Conservation (phyloP, 495 filamentous ascomycete species). For the Tuber calosporum region DNA sequence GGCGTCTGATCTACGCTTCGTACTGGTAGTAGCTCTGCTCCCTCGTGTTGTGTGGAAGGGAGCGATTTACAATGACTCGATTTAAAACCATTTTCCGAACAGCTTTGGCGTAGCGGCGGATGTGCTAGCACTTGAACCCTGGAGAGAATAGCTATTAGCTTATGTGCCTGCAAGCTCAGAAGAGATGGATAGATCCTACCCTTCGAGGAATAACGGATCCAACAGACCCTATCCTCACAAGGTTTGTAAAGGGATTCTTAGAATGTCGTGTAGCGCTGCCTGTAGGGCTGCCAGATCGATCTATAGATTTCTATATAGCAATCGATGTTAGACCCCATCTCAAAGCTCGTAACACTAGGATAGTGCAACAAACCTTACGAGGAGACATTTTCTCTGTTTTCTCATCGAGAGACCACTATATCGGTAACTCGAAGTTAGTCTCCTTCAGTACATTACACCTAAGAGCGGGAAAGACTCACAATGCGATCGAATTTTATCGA, state of each 20-base stretch:
- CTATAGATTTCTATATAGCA: not conserved
- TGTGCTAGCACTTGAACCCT: not conserved
- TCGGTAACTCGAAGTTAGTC: not conserved
- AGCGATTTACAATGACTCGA: not conserved
- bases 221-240: not conserved
- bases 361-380: not conserved
- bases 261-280: not conserved
- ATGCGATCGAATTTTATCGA: slow-evolving; percentile 18
- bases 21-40: not conserved
- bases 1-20: not conserved
- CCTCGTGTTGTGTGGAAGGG: not conserved
- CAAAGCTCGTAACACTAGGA: not conserved
- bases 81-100: not conserved
- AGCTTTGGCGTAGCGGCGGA: not conserved
- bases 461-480: slow-evolving; percentile 6
- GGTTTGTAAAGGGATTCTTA: not conserved
- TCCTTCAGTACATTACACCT: not conserved
- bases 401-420: not conserved
- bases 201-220: not conserved
- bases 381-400: not conserved
- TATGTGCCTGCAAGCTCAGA: not conserved
- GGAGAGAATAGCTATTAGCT: not conserved
- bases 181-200: not conserved
- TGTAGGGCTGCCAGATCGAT: not conserved
- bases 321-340: not conserved